phyloP scores from a whole-genome alignment of 441 rosid species.

The Corymbia calophylla region DNA sequence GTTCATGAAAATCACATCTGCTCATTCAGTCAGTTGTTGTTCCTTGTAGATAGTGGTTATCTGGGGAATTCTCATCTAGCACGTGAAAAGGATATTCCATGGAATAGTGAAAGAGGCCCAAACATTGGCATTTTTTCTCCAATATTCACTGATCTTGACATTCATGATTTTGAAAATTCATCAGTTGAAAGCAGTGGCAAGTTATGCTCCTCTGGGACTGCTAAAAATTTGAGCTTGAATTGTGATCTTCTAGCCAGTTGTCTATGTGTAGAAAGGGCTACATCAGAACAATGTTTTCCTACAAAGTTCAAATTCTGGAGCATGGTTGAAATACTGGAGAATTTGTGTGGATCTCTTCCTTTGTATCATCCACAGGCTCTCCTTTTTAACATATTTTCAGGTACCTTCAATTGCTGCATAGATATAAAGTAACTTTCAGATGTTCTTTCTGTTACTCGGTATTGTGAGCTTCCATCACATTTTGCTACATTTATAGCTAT shows the following conservation, averaged over 20 bases:
- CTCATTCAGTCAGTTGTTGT: constrained; percentile 55
- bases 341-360: constrained; percentile 55
- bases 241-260: constrained; percentile 20
- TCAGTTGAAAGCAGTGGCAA: constrained; percentile 12
- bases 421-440: not conserved
- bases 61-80: constrained; percentile 14
- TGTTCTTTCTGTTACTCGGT: not conserved
- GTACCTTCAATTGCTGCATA: constrained; percentile 27
- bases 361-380: constrained; percentile 81
- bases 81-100: constrained; percentile 10
- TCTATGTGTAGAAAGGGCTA: constrained; percentile 20
- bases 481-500: not conserved
- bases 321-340: constrained; percentile 52
- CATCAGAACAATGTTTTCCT: constrained; percentile 22
- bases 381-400: constrained; percentile 71
- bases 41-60: constrained; percentile 29
- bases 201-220: constrained; percentile 14
- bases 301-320: constrained; percentile 32
- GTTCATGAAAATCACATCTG: constrained; percentile 61
- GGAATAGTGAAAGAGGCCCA: constrained; percentile 18
- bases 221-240: constrained; percentile 13
- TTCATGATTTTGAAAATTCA: constrained; percentile 16
- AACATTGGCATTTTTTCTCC: constrained; percentile 18
- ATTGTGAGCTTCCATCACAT: not conserved
- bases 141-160: constrained; percentile 29